Evolutionary conservation across 352 stramenopile genomes (phyloP).

Genomic region (Thraustochytrium striatum): DNA sequence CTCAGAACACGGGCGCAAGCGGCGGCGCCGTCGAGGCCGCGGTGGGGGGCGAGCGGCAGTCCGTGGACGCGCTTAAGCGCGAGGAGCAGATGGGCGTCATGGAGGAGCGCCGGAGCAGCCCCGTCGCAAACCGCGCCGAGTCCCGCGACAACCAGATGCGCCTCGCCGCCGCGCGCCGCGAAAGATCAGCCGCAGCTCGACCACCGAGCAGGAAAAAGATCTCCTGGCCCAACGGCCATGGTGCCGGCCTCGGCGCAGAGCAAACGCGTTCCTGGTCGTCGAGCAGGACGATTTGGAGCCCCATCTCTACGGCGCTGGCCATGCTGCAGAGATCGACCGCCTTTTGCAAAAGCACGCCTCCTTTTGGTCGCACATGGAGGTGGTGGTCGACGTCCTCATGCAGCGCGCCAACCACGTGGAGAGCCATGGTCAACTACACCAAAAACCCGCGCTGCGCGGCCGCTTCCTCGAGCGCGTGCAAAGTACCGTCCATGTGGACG

Average conservation of each 20-base stretch:
- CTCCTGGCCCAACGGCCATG: not conserved
- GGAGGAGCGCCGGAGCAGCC: not conserved
- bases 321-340: constrained; percentile 53
- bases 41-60: constrained; percentile 15
- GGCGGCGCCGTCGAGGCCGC: constrained; percentile 27
- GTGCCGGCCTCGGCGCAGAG: not conserved
- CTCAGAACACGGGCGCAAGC: constrained; percentile 4
- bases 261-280: not conserved
- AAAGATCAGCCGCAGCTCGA: not conserved
- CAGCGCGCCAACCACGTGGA: constrained; percentile 60
- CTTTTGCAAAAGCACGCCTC: constrained; percentile 59
- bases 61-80: constrained; percentile 1
- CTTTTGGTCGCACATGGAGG: constrained; percentile 61
- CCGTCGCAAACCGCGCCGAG: not conserved
- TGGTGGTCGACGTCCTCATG: constrained; percentile 58
- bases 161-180: not conserved
- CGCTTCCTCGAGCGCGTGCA: constrained; percentile 58
- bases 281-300: constrained; percentile 22
- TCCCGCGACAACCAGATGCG: not conserved
- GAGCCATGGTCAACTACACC: constrained; percentile 56
- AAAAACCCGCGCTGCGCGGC: constrained; percentile 56
- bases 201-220: not conserved
- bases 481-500: constrained; percentile 59
- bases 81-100: constrained; percentile 30
- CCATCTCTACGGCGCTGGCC: constrained; percentile 27